phyloP scores from a whole-genome alignment of 371 early-diverging fungal species.

The Circinella umbellata region DNA sequence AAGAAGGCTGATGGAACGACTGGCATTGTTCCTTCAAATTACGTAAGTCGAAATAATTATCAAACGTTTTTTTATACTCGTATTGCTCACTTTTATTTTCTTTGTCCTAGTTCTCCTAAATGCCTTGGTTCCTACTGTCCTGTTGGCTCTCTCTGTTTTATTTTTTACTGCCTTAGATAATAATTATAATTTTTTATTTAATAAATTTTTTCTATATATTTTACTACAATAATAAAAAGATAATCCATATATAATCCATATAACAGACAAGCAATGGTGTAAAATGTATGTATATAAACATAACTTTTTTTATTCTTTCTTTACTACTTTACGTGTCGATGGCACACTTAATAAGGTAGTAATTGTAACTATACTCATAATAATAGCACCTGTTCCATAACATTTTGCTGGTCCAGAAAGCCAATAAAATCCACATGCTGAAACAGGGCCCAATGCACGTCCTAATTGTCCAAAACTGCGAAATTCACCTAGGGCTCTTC shows the following conservation, averaged over 20 bases:
- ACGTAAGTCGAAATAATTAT: constrained; percentile 38
- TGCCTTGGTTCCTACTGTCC: neutral
- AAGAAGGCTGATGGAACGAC: constrained; percentile 77
- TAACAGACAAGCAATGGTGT: too few relatives aligned
- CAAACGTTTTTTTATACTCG: neutral
- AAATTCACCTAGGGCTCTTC: constrained; percentile 84
- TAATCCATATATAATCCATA: too few relatives aligned
- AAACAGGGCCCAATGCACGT: constrained; percentile 87
- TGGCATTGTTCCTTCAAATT: constrained; percentile 96
- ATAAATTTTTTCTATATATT: neutral
- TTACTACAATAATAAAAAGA: neutral
- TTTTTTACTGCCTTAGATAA: constrained; percentile 1
- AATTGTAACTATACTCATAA: constrained; percentile 32
- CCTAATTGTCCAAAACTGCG: constrained; percentile 93
- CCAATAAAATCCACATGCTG: constrained; percentile 91
- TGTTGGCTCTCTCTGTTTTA: constrained; percentile 7
- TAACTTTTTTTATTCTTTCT: neutral
- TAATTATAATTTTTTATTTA: neutral
- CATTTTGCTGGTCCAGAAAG: constrained; percentile 70
- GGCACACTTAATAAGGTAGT: neutral
- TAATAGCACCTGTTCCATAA: constrained; percentile 47
- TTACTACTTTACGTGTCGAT: constrained; percentile 14
- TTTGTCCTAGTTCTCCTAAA: constrained; percentile 4
- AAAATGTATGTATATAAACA: neutral
- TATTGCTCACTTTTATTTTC: neutral